Conservation (phyloP, 208 protist species). For the Wallacemonas rigidus region DNA sequence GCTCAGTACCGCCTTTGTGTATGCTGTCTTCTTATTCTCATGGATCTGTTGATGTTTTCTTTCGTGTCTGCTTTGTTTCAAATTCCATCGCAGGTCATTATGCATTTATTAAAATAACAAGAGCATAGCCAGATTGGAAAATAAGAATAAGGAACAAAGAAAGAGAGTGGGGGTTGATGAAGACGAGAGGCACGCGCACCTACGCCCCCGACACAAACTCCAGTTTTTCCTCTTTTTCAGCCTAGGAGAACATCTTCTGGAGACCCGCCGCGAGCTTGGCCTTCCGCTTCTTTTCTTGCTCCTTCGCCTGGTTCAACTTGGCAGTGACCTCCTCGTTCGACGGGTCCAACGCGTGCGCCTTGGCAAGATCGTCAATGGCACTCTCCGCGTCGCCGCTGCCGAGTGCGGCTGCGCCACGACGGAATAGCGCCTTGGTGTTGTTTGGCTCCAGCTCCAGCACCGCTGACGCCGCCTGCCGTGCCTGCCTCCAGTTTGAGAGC, state of each 20-base stretch:
- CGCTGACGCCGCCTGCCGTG: slow-evolving; percentile 47
- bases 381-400: slow-evolving; percentile 56
- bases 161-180: no score
- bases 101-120: no score
- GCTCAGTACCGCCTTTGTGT: not conserved
- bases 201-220: no score
- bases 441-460: slow-evolving; percentile 69
- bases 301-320: slow-evolving; percentile 80
- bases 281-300: slow-evolving; percentile 69
- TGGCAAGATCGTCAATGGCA: slow-evolving; percentile 64
- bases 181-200: no score
- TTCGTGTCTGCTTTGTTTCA: not conserved
- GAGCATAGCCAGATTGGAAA: no score
- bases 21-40: not conserved
- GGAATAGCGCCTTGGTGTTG: slow-evolving; percentile 90
- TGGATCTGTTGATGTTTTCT: not conserved
- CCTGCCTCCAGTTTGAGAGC: slow-evolving; percentile 55
- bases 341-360: slow-evolving; percentile 66
- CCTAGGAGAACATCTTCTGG: slow-evolving; percentile 90
- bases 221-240: not conserved
- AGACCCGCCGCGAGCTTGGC: slow-evolving; percentile 77
- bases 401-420: slow-evolving; percentile 73
- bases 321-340: slow-evolving; percentile 69
- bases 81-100: no score
- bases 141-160: no score